Evolutionary conservation across 208 protist species (phyloP), one percentile per base, ranked within the genome.

Genomic region (Trypanosoma scelopori): DNA sequence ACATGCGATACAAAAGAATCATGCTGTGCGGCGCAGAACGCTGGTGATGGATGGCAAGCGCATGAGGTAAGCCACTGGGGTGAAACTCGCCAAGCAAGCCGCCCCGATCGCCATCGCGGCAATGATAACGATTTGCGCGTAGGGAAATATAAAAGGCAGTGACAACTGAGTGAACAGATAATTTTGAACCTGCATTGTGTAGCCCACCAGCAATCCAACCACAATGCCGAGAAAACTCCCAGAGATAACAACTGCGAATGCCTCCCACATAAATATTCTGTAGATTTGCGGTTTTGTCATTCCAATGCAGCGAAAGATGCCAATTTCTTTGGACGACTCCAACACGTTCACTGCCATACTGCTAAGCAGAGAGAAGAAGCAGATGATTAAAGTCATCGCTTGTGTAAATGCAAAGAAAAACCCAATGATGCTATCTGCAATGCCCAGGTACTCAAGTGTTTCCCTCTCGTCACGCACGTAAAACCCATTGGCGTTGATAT

Each of bases 261-360:
- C 85, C 65, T 99, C 97, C 69, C 95, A 98, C n/a, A 97, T 68
- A 73, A 95, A 99, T 30, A 99, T 79, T 58, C 96, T 78, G 42
- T 92, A 84, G 2, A 97, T 75, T 58, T 85, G 81, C 13, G 68
- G 82, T 30, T 82, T 76, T 1, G 70, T 73, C 55, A 94, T 83
- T 42, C 97, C 97, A 37, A 99, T 58, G 27, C 96, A 96, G 16
- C 94, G 73, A 30, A 98, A 80, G 22, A 98, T 74, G 46, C 93
- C 97, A 67, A 99, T 98, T 62, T 99, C 97, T 74, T 98, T 99
- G 13, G 85, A 85, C 58, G 96, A 93, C 55, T 97, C 83, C 35
- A 95, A 64, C 53, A 98, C 88, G 77, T 98, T 98, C 11, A 87
- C 78, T n/a, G 79, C 92, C 86, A 98, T 97, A 42, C 74, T 95